These are phyloP conservation scores for Gracilariopsis chorda DNA, from an alignment of 23 red algal species.

Conservation along the genomic window DNA sequence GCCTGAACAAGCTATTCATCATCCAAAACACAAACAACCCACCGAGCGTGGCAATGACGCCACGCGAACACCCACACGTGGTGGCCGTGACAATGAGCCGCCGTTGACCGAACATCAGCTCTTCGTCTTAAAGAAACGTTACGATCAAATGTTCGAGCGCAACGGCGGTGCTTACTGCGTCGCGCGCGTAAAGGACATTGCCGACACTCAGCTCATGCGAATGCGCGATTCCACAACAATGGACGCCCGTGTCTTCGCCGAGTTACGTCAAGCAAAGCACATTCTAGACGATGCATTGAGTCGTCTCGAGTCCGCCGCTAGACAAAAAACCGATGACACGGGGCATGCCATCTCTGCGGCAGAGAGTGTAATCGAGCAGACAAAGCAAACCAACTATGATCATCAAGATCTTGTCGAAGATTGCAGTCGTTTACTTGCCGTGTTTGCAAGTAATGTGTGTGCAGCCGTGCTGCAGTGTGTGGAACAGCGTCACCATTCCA, in stretches of 20 bases:
- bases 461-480: constrained; percentile 13
- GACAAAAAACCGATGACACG: not conserved
- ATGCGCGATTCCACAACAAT: constrained; percentile 30
- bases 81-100: not conserved
- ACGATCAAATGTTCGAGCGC: constrained; percentile 20
- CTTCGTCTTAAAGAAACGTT: not conserved
- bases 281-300: constrained; percentile 21
- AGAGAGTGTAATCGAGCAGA: constrained; percentile 8
- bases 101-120: not conserved
- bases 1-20: not conserved
- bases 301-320: not conserved
- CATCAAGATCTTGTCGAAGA: not conserved
- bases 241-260: not conserved
- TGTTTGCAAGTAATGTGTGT: constrained; percentile 34
- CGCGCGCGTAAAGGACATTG: constrained; percentile 38
- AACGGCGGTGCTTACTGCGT: constrained; percentile 47
- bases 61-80: not conserved
- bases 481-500: constrained; percentile 5
- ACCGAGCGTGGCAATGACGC: not conserved
- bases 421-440: constrained; percentile 20
- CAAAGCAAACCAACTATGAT: not conserved
- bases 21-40: not conserved
- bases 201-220: not conserved
- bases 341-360: constrained; percentile 8
- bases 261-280: constrained; percentile 15